Evolutionary conservation across 345 rosid species (phyloP).

Genomic region (Cardamine occulta): DNA sequence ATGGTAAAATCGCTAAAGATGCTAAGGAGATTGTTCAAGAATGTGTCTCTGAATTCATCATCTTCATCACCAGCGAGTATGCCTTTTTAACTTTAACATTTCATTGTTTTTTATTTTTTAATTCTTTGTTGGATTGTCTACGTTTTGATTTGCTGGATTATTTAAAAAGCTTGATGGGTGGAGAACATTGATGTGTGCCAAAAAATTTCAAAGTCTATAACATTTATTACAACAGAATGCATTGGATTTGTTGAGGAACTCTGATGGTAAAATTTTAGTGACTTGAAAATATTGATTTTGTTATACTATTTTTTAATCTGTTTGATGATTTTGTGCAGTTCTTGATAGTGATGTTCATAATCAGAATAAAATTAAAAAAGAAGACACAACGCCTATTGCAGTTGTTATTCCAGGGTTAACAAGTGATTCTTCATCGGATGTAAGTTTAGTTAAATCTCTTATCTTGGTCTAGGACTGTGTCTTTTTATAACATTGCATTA

Average conservation of each 20-base stretch:
- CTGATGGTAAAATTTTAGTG: conserved; percentile 53
- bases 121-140: too few species aligned
- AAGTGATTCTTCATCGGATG: conserved; percentile 70
- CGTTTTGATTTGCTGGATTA: too few species aligned
- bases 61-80: too few species aligned
- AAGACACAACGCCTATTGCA: conserved; percentile 60
- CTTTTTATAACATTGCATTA: background rate
- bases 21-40: too few species aligned
- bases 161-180: too few species aligned
- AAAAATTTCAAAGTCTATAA: too few species aligned
- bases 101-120: too few species aligned
- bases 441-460: conserved; percentile 55
- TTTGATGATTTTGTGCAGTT: background rate
- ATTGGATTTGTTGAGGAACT: conserved; percentile 73
- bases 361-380: conserved; percentile 45
- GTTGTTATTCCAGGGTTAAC: conserved; percentile 73
- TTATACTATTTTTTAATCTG: background rate
- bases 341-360: conserved; percentile 31
- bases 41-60: too few species aligned
- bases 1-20: too few species aligned
- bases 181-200: too few species aligned
- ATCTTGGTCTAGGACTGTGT: background rate
- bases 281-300: background rate
- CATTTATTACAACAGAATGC: conserved; percentile 35
- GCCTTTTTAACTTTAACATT: too few species aligned